Evolutionary conservation across 495 filamentous ascomycete species (phyloP).

Genomic region (Neurospora intermedia): DNA sequence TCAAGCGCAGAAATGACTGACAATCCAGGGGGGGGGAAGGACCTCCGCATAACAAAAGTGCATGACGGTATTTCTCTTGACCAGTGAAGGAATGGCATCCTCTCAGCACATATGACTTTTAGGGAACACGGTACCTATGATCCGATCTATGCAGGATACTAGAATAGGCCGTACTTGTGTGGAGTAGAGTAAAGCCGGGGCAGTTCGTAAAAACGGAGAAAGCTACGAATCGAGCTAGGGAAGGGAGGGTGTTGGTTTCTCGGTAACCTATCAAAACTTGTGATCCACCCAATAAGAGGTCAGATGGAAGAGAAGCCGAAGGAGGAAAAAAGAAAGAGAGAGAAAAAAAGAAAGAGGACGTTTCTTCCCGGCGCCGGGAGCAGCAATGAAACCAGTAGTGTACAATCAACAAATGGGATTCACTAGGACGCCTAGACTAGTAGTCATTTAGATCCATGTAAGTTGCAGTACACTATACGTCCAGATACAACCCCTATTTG

Average conservation of each 20-base stretch:
- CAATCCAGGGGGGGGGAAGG: background rate
- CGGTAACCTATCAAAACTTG: background rate
- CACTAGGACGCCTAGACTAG: background rate
- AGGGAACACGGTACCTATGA: background rate
- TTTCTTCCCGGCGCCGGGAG: background rate
- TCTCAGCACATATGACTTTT: background rate
- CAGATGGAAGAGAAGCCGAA: background rate
- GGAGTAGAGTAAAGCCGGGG: background rate
- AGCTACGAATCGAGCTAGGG: background rate
- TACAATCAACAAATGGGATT: background rate
- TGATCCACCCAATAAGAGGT: background rate
- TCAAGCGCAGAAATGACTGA: background rate
- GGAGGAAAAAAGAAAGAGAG: background rate
- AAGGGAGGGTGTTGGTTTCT: background rate
- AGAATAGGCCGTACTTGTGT: background rate
- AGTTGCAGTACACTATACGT: background rate
- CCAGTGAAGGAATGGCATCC: background rate
- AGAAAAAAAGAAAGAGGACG: background rate
- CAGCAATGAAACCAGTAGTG: background rate
- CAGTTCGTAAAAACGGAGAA: background rate
- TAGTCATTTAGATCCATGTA: background rate
- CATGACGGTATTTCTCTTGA: background rate
- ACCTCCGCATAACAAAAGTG: background rate
- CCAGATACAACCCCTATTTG: background rate
- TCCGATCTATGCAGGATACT: background rate